Percentiles rank a stretch among this genome's conserved stretches.
phyloP scores from a whole-genome alignment of 768 basidiomycete genomes.

The Panaeolus papilionaceus region DNA sequence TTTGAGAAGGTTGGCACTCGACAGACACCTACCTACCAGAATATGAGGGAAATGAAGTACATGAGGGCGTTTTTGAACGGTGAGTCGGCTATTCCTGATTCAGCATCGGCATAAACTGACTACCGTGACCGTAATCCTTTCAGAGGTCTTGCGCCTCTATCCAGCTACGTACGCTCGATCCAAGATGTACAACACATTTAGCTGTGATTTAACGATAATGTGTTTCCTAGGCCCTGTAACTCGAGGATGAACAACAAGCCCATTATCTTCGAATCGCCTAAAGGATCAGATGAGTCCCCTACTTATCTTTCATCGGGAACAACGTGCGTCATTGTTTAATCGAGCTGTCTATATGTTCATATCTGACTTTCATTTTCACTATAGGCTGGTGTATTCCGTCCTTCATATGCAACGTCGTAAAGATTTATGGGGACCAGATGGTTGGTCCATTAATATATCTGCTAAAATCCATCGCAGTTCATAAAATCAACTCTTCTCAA shows the following conservation, averaged over 20 bases:
- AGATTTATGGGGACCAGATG: conserved; percentile 67
- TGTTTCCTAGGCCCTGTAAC: conserved; percentile 50
- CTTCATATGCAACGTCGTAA: conserved; percentile 48
- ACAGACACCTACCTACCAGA: conserved; percentile 46
- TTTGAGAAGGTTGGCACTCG: conserved; percentile 42
- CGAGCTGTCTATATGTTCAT: too few species aligned
- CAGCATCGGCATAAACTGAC: neutral
- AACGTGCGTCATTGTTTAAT: conserved; percentile 32
- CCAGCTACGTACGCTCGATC: conserved; percentile 37
- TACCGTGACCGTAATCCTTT: neutral
- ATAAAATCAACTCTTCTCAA: neutral
- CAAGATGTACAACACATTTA: conserved; percentile 12
- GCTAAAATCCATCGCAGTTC: too few species aligned
- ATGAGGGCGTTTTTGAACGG: conserved; percentile 47
- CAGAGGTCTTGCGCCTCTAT: conserved; percentile 50
- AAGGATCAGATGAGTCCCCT: conserved; percentile 48
- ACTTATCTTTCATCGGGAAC: conserved; percentile 57
- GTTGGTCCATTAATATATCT: conserved; percentile 34
- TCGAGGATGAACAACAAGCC: conserved; percentile 51
- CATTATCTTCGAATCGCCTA: conserved; percentile 51
- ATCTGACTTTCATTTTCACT: too few species aligned
- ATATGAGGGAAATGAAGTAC: conserved; percentile 54
- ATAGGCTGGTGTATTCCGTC: conserved; percentile 39
- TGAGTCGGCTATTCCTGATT: conserved; percentile 26
- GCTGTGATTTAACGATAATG: conserved; percentile 18